phyloP scores from a whole-genome alignment of 2,329 filamentous ascomycete genomes.

The Verticillium isaacii region DNA sequence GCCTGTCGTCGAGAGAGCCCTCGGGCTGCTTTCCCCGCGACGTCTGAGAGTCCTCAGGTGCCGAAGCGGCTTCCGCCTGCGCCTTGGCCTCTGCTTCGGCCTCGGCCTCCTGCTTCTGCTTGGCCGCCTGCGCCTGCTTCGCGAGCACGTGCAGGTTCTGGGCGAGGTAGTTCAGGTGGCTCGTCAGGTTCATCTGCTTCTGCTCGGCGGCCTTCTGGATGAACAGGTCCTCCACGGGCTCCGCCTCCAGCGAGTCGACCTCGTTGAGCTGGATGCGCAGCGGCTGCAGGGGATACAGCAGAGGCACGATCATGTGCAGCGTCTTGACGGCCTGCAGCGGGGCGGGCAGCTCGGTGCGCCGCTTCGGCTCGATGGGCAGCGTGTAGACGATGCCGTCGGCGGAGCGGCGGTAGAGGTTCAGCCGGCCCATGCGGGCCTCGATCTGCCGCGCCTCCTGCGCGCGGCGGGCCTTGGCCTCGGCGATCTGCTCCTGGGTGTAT shows the following conservation, averaged over 20 bases:
- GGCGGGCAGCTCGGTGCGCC: constrained; percentile 54
- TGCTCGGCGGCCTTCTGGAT: constrained; percentile 50
- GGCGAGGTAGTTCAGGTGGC: constrained; percentile 69
- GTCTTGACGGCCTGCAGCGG: constrained; percentile 58
- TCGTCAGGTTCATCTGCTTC: constrained; percentile 61
- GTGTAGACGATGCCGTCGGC: constrained; percentile 67
- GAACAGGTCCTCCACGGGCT: constrained; percentile 62
- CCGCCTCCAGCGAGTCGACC: constrained; percentile 54
- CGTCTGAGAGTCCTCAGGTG: neutral
- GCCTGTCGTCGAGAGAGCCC: constrained; percentile 38
- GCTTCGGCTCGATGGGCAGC: constrained; percentile 63
- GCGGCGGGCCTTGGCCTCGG: constrained; percentile 57
- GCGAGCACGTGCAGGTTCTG: constrained; percentile 67
- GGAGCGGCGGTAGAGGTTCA: constrained; percentile 63
- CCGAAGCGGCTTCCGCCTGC: constrained; percentile 15
- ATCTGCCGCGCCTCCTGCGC: constrained; percentile 66
- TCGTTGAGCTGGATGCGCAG: constrained; percentile 63
- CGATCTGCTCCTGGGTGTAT: constrained; percentile 56
- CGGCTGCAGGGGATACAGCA: constrained; percentile 66
- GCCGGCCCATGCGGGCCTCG: constrained; percentile 67
- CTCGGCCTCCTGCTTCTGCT: constrained; percentile 14
- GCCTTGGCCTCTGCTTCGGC: constrained; percentile 17
- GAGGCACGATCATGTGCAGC: constrained; percentile 64
- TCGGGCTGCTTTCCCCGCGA: constrained; percentile 3
- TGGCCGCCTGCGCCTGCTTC: constrained; percentile 38